A percentile compares a stretch with the other conserved stretches of the same genome.
phyloP scores from a whole-genome alignment of 2,329 filamentous ascomycete genomes.

The Diplodia scrobiculata region DNA sequence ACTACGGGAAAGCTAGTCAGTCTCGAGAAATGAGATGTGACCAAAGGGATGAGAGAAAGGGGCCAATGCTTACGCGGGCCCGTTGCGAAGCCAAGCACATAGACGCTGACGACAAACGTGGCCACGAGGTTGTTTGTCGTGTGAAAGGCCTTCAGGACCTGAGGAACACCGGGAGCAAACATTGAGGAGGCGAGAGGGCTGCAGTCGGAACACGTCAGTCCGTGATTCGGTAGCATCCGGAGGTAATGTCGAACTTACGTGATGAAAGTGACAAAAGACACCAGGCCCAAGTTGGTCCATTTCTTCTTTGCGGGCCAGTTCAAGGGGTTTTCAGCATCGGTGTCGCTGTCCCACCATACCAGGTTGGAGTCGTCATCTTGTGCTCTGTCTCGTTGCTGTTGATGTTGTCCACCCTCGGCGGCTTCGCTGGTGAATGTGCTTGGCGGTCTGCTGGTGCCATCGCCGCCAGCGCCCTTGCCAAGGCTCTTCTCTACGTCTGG shows the following conservation, averaged over 20 bases:
- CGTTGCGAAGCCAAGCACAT: slow-evolving; percentile 45
- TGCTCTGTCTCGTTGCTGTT: neutral
- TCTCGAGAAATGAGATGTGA: slow-evolving; percentile 34
- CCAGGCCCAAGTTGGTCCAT: slow-evolving; percentile 42
- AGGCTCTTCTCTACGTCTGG: neutral
- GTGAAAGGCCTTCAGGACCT: slow-evolving; percentile 41
- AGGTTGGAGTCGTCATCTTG: slow-evolving; percentile 9
- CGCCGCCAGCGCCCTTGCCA: neutral
- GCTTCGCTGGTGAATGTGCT: slow-evolving; percentile 13
- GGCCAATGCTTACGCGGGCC: slow-evolving; percentile 35
- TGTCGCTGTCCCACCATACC: slow-evolving; percentile 28
- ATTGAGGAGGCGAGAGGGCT: slow-evolving; percentile 44
- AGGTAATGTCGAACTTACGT: slow-evolving; percentile 34
- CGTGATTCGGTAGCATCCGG: neutral
- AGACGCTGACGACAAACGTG: slow-evolving; percentile 45
- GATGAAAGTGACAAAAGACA: slow-evolving; percentile 44
- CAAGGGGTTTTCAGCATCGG: slow-evolving; percentile 44
- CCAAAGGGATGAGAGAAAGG: too few relatives aligned
- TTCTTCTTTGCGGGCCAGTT: slow-evolving; percentile 45
- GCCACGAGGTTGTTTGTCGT: slow-evolving; percentile 40
- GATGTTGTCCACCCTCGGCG: neutral
- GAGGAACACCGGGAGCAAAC: slow-evolving; percentile 37
- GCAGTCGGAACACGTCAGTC: slow-evolving; percentile 5
- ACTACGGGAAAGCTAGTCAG: slow-evolving; percentile 48
- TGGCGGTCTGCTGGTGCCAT: neutral